phyloP scores from a whole-genome alignment of 1,139 yeast genomes.

The Pichia sp. region DNA sequence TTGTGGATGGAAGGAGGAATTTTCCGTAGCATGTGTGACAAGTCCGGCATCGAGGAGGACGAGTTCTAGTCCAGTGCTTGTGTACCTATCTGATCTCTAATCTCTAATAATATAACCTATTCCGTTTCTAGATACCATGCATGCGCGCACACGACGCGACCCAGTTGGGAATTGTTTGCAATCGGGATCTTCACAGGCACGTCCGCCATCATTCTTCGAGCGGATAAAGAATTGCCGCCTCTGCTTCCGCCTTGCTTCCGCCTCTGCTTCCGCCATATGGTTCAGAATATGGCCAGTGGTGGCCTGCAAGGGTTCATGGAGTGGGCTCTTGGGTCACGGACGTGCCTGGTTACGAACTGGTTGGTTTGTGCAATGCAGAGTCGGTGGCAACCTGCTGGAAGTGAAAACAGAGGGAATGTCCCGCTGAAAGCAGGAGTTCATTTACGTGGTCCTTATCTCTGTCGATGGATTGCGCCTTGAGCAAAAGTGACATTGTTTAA shows the following conservation, averaged over 20 bases:
- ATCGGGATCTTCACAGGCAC: no score
- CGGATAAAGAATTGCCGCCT: background rate
- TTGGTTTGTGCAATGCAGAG: no score
- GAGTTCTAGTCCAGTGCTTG: conserved; percentile 3
- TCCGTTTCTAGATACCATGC: no score
- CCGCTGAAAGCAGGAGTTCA: no score
- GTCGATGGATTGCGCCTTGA: no score
- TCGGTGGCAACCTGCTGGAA: background rate
- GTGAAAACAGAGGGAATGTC: background rate
- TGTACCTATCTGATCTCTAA: background rate
- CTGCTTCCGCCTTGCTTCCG: background rate
- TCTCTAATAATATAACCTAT: no score
- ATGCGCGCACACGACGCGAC: no score
- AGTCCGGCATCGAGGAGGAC: conserved; percentile 28
- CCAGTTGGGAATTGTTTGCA: no score
- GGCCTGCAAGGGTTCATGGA: background rate
- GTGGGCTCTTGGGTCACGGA: background rate
- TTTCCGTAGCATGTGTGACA: conserved; percentile 37
- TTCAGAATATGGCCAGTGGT: background rate
- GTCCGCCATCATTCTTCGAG: background rate
- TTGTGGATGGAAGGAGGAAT: conserved; percentile 35
- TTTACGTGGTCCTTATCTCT: no score
- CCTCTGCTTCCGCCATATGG: background rate
- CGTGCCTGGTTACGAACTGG: background rate
- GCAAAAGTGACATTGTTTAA: no score